Evolutionary conservation across 306 rosid species (phyloP), one percentile per base, ranked within the genome.

Genomic region (Lablab purpureus): DNA sequence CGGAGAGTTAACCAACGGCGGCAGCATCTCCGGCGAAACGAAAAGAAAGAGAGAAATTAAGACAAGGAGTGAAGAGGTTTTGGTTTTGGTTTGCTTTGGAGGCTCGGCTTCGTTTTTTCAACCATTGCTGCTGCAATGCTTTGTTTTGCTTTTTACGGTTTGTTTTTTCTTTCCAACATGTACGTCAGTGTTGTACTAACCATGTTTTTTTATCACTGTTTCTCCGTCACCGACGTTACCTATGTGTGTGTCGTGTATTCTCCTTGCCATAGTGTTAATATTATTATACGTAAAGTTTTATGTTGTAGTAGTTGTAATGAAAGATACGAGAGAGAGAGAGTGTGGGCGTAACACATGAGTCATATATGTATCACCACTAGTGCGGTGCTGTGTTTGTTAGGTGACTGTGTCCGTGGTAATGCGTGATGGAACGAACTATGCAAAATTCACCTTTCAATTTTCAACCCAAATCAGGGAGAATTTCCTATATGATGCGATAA

Each of bases 1-100:
- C 86, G 84, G 69, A 32, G 75, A 75, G 54, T 32, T 82, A 78
- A 67, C 75, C 22, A 28, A 46, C 56, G 71, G 73, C 74, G 73
- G 74, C 50, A 10, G 58, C 81, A 78, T 83, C 68, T 74, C 70
- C 75, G 36, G 83, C 25, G 59, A 14, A 27, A 58, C 17, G 0
- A 17, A 18, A 40, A 3, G 2, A 22, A 28, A 18, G 66, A 58
- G 69, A 67, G 45, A 18, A 21, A 41, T 43, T 43, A 43, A 2
- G 49, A 12, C 49, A 43, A 1, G 1, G 5, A 43, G 5, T 12
- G 3, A 9, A 10, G 28, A 71, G 30, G 9, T 19, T 46, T 58
- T 45, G 49, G 70, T 34, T 34, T 34, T 22, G 18, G 17, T 59
- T 59, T 11, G 71, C 64, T 30, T 64, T 36, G 13, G 34, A 4